Conservation (phyloP, 441 rosid species). For the Populus tomentosa region DNA sequence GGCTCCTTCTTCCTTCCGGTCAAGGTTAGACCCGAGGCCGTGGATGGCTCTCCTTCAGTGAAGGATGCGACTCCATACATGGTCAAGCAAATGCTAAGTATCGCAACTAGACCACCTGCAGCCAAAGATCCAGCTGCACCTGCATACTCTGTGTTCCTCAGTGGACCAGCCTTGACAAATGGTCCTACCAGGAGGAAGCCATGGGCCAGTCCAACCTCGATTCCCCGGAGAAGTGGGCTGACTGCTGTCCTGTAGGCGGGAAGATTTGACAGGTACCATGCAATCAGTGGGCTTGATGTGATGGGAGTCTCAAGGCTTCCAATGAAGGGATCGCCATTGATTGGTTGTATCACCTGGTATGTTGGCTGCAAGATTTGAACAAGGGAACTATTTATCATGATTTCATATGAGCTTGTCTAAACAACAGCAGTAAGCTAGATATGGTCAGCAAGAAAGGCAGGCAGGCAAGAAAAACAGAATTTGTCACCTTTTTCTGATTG, state of each 20-base stretch:
- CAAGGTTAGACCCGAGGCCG: constrained; percentile 71
- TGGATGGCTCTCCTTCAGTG: constrained; percentile 79
- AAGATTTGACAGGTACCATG: constrained; percentile 94
- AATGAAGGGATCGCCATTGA: constrained; percentile 96
- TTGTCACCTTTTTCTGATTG: constrained; percentile 70
- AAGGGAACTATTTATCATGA: background rate
- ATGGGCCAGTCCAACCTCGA: constrained; percentile 88
- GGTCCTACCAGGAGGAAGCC: constrained; percentile 87
- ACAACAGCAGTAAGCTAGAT: background rate
- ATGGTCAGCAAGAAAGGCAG: background rate
- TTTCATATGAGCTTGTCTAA: background rate
- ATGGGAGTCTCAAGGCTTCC: constrained; percentile 95
- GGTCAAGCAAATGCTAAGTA: constrained; percentile 81
- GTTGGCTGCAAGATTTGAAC: constrained; percentile 50
- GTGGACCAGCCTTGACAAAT: constrained; percentile 79
- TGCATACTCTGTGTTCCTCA: constrained; percentile 75
- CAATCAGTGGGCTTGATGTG: constrained; percentile 86
- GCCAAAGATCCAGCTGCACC: constrained; percentile 80
- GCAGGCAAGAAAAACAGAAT: background rate
- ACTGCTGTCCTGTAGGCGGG: constrained; percentile 96
- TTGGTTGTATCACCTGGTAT: constrained; percentile 88
- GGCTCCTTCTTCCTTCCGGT: constrained; percentile 95
- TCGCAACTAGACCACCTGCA: constrained; percentile 81
- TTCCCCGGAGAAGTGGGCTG: constrained; percentile 83
- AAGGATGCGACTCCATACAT: constrained; percentile 82